Percentiles rank a stretch among this genome's conserved stretches.
Evolutionary conservation across 352 stramenopile species (phyloP).

Genomic region (Phytophthora kernoviae): DNA sequence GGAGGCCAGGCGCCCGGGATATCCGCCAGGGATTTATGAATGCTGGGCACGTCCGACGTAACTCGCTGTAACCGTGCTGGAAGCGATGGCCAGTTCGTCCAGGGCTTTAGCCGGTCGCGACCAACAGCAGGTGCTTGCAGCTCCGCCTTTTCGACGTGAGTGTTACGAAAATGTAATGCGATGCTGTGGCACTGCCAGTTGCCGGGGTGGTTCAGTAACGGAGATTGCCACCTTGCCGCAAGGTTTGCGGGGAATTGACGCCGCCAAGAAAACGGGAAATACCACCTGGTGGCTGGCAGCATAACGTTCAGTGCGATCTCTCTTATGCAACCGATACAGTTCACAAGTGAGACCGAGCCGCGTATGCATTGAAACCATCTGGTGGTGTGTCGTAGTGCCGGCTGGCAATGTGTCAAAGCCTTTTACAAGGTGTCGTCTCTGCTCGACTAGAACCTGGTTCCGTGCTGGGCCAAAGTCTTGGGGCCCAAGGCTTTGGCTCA

Average conservation of each 20-base stretch:
- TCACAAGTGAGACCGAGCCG: conserved; percentile 9
- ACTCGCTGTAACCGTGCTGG: conserved; percentile 4
- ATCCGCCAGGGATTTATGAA: conserved; percentile 16
- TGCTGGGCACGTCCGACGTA: conserved; percentile 8
- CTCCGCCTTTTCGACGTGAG: neutral
- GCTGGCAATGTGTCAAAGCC: conserved; percentile 7
- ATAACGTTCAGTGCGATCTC: conserved; percentile 17
- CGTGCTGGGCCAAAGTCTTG: too few species aligned
- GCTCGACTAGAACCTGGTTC: conserved; percentile 14
- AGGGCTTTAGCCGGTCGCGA: conserved; percentile 8
- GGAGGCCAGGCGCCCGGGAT: conserved; percentile 10
- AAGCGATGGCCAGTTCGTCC: conserved; percentile 32
- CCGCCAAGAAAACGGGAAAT: conserved; percentile 14
- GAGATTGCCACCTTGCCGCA: conserved; percentile 22
- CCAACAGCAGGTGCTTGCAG: conserved; percentile 25
- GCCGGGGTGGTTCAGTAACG: conserved; percentile 14
- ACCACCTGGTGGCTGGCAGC: conserved; percentile 33
- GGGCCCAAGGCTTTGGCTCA: conserved; percentile 16
- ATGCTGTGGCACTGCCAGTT: conserved; percentile 8
- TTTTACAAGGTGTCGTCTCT: too few species aligned
- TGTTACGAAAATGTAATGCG: conserved; percentile 3
- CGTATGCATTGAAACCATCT: conserved; percentile 22
- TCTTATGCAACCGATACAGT: conserved; percentile 24
- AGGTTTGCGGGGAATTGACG: conserved; percentile 14
- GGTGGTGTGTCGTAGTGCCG: conserved; percentile 16